phyloP scores from a whole-genome alignment of 306 rosid species.

The Phaseolus lunatus region DNA sequence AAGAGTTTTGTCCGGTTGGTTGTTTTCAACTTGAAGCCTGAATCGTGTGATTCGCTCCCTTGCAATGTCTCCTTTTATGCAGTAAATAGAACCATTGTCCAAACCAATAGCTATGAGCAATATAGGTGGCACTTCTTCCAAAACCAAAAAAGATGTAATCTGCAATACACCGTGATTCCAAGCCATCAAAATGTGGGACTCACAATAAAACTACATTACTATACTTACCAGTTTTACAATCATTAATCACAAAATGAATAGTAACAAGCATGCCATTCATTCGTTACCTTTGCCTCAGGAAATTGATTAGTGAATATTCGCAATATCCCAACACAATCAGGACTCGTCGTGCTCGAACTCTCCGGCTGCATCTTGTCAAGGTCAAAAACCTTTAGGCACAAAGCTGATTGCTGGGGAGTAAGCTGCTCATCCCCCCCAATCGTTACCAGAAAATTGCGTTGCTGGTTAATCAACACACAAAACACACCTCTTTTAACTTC shows the following conservation, averaged over 20 bases:
- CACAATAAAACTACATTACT: background rate
- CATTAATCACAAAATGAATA: conserved; percentile 16
- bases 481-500: conserved; percentile 33
- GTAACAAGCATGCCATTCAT: conserved; percentile 9
- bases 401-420: conserved; percentile 73
- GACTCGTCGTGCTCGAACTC: conserved; percentile 76
- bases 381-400: conserved; percentile 93
- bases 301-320: conserved; percentile 94
- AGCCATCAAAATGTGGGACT: conserved; percentile 22
- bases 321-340: conserved; percentile 96
- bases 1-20: conserved; percentile 63
- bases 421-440: conserved; percentile 90
- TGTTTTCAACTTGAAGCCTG: conserved; percentile 82
- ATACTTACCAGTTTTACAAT: conserved; percentile 20
- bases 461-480: conserved; percentile 61
- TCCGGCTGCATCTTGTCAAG: conserved; percentile 92
- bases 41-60: conserved; percentile 93
- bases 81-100: conserved; percentile 90
- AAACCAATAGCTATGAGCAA: conserved; percentile 90
- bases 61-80: conserved; percentile 96
- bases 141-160: conserved; percentile 88
- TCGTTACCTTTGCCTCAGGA: conserved; percentile 87
- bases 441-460: conserved; percentile 83
- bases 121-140: conserved; percentile 97
- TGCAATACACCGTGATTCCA: conserved; percentile 54